Conservation (phyloP, 1,284 basidiomycete genomes). For the Ganoderma resinaceum region DNA sequence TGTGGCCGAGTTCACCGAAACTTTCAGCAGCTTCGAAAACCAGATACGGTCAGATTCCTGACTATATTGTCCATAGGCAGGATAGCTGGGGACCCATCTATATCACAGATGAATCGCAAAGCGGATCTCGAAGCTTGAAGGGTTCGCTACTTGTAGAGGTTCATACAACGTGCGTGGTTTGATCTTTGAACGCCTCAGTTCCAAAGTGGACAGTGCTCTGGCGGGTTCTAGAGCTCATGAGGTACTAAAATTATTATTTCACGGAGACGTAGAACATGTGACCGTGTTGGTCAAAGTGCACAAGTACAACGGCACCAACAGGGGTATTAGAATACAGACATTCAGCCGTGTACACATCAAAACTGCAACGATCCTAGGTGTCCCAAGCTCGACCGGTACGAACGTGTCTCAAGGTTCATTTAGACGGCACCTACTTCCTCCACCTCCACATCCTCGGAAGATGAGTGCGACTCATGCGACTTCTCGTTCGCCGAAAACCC, state of each 20-base stretch:
- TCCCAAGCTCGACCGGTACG: not conserved
- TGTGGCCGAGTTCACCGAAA: not conserved
- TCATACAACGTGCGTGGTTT: not conserved
- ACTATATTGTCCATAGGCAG: not conserved
- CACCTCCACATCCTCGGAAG: not conserved
- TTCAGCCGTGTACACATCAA: not conserved
- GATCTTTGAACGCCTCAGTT: not conserved
- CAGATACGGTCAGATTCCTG: not conserved
- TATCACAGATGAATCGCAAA: no score
- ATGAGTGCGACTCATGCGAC: not conserved
- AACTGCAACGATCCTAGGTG: not conserved
- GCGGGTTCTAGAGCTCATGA: not conserved
- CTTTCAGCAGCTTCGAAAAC: not conserved
- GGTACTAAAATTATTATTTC: not conserved
- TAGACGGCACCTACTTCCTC: not conserved
- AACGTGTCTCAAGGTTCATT: not conserved
- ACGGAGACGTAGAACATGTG: not conserved
- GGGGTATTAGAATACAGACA: not conserved
- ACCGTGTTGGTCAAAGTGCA: not conserved
- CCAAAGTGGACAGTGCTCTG: not conserved
- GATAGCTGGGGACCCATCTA: not conserved
- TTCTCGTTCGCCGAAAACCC: not conserved
- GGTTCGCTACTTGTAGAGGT: no score
- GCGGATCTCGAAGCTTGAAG: no score
- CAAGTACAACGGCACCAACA: not conserved